phyloP scores from a whole-genome alignment of 495 filamentous ascomycete species.

The Podospora bellae-mahoneyi region DNA sequence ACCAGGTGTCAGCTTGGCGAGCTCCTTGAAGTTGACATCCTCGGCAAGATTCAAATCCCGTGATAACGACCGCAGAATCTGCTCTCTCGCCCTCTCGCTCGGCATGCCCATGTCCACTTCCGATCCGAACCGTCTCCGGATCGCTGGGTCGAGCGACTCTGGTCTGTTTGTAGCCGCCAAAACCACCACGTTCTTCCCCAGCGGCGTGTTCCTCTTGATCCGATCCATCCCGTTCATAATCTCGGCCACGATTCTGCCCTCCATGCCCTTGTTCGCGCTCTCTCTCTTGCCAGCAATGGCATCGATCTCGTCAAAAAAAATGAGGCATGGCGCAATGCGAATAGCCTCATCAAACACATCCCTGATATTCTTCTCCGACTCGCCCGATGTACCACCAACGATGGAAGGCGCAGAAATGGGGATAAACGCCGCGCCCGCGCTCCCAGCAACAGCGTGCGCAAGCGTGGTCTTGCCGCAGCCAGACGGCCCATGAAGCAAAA shows the following conservation, averaged over 20 bases:
- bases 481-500: constrained; percentile 87
- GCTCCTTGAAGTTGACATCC: constrained; percentile 70
- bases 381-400: constrained; percentile 91
- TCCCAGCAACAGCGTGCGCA: constrained; percentile 83
- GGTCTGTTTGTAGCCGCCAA: constrained; percentile 92
- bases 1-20: constrained; percentile 87
- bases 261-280: constrained; percentile 94
- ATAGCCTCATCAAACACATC: constrained; percentile 90
- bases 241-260: constrained; percentile 92
- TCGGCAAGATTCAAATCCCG: constrained; percentile 63
- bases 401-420: constrained; percentile 85
- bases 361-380: constrained; percentile 90
- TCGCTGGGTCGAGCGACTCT: constrained; percentile 82
- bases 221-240: constrained; percentile 87
- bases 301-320: constrained; percentile 97
- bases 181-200: constrained; percentile 85
- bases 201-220: constrained; percentile 73
- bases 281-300: constrained; percentile 93
- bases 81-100: constrained; percentile 75
- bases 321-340: constrained; percentile 79
- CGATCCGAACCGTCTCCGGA: constrained; percentile 82
- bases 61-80: constrained; percentile 77
- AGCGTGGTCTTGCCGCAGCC: constrained; percentile 96
- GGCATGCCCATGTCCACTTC: constrained; percentile 97
- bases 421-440: constrained; percentile 81